Conservation (phyloP, 495 filamentous ascomycete species). For the Penicillium paradoxum region DNA sequence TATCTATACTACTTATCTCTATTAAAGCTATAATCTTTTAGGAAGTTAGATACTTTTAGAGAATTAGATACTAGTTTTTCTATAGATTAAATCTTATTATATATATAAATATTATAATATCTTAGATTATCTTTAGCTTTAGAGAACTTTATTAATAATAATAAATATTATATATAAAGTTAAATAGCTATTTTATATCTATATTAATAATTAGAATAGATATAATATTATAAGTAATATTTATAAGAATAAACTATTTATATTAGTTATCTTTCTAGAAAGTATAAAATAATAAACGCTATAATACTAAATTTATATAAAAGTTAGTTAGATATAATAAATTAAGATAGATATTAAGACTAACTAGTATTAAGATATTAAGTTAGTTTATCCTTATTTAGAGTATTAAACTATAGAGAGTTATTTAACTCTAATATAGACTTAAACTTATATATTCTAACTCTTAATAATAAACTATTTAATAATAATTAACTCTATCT, state of each 20-base stretch:
- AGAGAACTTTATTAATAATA: not conserved
- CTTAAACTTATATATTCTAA: not conserved
- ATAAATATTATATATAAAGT: not conserved
- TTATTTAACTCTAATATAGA: too few relatives aligned
- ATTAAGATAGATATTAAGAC: too few relatives aligned
- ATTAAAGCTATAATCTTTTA: too few relatives aligned
- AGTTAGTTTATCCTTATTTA: not conserved
- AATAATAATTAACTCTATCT: not conserved
- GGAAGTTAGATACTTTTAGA: not conserved
- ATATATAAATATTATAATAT: slow-evolving; percentile 4
- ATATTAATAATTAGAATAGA: not conserved
- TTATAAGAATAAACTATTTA: not conserved
- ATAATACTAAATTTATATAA: not conserved
- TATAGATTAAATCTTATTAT: not conserved
- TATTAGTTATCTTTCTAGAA: not conserved
- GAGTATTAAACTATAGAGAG: too few relatives aligned
- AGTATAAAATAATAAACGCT: not conserved
- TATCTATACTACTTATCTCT: too few relatives aligned
- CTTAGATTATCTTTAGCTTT: slow-evolving; percentile 2
- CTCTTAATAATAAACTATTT: not conserved
- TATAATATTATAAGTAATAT: not conserved
- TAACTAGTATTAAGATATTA: too few relatives aligned
- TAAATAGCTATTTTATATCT: slow-evolving; percentile 1
- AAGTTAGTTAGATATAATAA: not conserved
- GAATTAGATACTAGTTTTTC: not conserved